Percentiles rank a stretch among this genome's conserved stretches.
Conservation (phyloP, 257 asterid species). For the Gynochthodes officinalis region DNA sequence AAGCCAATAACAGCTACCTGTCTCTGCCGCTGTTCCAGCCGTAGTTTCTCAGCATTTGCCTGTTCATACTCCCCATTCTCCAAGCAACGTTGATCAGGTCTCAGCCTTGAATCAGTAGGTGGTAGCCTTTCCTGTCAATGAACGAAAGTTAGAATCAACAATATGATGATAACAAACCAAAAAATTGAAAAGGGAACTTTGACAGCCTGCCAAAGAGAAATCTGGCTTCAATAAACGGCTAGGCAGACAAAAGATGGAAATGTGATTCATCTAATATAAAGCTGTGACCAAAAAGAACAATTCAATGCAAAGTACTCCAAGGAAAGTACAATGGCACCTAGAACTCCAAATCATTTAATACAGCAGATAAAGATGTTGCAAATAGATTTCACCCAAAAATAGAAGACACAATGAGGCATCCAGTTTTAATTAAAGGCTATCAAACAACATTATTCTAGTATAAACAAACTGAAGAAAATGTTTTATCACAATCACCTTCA, state of each 20-base stretch:
- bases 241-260: not conserved
- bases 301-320: not conserved
- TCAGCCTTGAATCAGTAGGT: conserved; percentile 93
- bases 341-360: not conserved
- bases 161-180: not conserved
- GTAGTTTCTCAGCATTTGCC: conserved; percentile 77
- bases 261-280: not conserved
- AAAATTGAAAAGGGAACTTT: not conserved
- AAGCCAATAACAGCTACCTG: conserved; percentile 48
- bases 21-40: conserved; percentile 90
- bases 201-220: not conserved
- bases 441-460: not conserved
- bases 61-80: conserved; percentile 83
- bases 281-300: not conserved
- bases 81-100: conserved; percentile 96
- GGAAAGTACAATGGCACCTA: not conserved
- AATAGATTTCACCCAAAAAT: not conserved
- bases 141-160: not conserved
- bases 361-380: not conserved
- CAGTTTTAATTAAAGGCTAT: not conserved
- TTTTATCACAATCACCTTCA: conserved; percentile 49
- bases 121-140: conserved; percentile 77
- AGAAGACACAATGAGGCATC: not conserved
- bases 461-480: not conserved
- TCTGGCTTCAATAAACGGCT: not conserved